Evolutionary conservation across 441 rosid genomes (phyloP).

Genomic region (Isatis lusitanica): DNA sequence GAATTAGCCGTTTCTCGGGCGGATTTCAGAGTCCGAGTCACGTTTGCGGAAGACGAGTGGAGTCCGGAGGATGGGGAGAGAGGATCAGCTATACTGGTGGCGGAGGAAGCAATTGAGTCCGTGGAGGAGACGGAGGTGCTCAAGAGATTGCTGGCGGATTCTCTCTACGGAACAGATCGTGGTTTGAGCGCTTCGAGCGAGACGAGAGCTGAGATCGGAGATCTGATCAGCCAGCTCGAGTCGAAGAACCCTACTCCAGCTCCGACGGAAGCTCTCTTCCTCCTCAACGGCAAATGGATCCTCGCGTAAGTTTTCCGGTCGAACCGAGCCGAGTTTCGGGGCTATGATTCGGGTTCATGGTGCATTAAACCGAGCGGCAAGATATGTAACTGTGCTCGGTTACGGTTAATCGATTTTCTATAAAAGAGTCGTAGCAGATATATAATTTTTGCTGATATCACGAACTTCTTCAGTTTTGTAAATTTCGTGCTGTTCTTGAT

Average conservation of each 20-base stretch:
- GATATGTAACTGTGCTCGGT: no score
- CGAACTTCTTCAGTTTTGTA: neutral
- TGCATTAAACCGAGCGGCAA: no score
- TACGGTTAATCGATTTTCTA: no score
- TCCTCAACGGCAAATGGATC: slow-evolving; percentile 92
- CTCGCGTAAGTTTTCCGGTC: slow-evolving; percentile 59
- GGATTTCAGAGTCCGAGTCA: slow-evolving; percentile 42
- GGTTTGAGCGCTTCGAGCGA: slow-evolving; percentile 77
- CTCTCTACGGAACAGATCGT: slow-evolving; percentile 74
- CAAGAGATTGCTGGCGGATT: slow-evolving; percentile 64
- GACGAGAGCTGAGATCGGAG: slow-evolving; percentile 85
- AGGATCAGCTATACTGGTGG: slow-evolving; percentile 40
- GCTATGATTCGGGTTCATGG: no score
- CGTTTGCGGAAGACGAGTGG: slow-evolving; percentile 40
- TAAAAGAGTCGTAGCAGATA: no score
- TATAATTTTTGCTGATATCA: no score
- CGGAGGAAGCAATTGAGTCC: slow-evolving; percentile 44
- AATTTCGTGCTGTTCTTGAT: neutral
- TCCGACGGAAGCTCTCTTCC: slow-evolving; percentile 76
- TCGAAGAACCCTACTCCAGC: slow-evolving; percentile 84
- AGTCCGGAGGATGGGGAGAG: slow-evolving; percentile 35
- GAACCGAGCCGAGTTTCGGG: no score
- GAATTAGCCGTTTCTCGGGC: slow-evolving; percentile 30
- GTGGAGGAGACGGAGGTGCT: slow-evolving; percentile 52
- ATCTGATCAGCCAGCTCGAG: slow-evolving; percentile 85